phyloP scores from a whole-genome alignment of 768 basidiomycete species.

The Imleria badia region DNA sequence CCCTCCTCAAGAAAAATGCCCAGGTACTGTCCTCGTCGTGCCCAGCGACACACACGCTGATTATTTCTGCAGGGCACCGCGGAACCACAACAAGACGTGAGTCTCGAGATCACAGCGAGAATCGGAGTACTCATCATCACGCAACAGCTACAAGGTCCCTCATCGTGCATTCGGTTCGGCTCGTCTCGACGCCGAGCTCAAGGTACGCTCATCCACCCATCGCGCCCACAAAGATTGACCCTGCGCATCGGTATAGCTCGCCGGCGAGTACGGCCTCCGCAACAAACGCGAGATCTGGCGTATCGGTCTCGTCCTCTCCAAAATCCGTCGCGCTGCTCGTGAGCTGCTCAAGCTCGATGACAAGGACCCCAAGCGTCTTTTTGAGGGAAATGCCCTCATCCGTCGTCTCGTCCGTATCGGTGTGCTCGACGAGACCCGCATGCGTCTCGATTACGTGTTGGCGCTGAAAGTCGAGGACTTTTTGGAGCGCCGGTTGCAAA shows the following conservation, averaged over 20 bases:
- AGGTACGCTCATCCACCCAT: constrained; percentile 50
- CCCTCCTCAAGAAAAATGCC: constrained; percentile 77
- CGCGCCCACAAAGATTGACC: background rate
- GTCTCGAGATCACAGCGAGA: constrained; percentile 75
- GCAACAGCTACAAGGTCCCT: constrained; percentile 94
- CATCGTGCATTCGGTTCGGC: constrained; percentile 95
- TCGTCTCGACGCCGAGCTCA: constrained; percentile 99
- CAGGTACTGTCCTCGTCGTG: constrained; percentile 54
- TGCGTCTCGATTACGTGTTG: constrained; percentile 99
- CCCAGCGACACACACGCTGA: constrained; percentile 25
- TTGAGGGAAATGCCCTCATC: constrained; percentile 98
- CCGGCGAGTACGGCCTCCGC: constrained; percentile 99
- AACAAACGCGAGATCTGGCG: constrained; percentile 99
- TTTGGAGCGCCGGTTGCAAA: constrained; percentile 98
- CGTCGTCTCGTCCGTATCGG: constrained; percentile 97
- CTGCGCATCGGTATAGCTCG: constrained; percentile 60
- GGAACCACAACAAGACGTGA: constrained; percentile 95
- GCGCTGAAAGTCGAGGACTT: constrained; percentile 99
- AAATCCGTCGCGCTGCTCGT: constrained; percentile 99
- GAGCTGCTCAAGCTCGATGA: constrained; percentile 99
- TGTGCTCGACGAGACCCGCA: constrained; percentile 97
- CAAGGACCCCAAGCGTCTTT: constrained; percentile 99
- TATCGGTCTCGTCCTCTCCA: constrained; percentile 95
- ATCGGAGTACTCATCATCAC: constrained; percentile 60
- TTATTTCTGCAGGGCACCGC: constrained; percentile 64